These are phyloP conservation scores for Ophiorrhiza pumila DNA, from an alignment of 257 asterid genomes.

Conservation along the genomic window DNA sequence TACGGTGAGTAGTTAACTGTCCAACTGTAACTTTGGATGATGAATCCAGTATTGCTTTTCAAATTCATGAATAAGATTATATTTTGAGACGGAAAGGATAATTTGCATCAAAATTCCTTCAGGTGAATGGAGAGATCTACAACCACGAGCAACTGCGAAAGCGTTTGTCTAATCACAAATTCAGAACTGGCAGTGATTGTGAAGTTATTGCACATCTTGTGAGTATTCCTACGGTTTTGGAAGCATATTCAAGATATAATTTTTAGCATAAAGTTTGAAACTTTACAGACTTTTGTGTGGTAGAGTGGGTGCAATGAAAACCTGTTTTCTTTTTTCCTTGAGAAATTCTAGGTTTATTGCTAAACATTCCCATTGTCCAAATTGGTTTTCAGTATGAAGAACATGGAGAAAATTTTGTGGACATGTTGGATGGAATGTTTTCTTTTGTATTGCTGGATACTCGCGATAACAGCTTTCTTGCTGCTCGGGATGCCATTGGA, in stretches of 20 bases:
- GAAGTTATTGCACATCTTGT: constrained; percentile 99
- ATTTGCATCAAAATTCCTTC: constrained; percentile 19
- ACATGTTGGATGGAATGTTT: constrained; percentile 96
- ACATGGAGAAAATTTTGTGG: constrained; percentile 78
- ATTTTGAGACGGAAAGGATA: no score
- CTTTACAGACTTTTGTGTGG: not conserved
- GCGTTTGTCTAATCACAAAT: constrained; percentile 68
- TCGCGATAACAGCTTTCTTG: constrained; percentile 81
- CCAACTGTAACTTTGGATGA: not conserved
- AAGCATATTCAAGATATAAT: not conserved
- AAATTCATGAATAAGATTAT: no score
- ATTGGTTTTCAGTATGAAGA: constrained; percentile 69
- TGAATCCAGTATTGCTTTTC: no score
- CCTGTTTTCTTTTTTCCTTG: no score
- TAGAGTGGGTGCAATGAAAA: no score
- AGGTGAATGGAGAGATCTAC: constrained; percentile 98
- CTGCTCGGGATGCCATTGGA: constrained; percentile 94
- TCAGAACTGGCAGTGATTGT: constrained; percentile 89
- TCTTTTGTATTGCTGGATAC: constrained; percentile 87
- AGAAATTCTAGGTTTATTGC: not conserved
- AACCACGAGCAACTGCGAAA: constrained; percentile 79
- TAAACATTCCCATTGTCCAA: not conserved
- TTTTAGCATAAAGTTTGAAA: not conserved
- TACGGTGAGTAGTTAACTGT: constrained; percentile 46
- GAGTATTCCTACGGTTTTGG: constrained; percentile 24